Evolutionary conservation across 2,329 filamentous ascomycete species (phyloP), one percentile per base, ranked within the genome.

Genomic region (Colletotrichum sojae): DNA sequence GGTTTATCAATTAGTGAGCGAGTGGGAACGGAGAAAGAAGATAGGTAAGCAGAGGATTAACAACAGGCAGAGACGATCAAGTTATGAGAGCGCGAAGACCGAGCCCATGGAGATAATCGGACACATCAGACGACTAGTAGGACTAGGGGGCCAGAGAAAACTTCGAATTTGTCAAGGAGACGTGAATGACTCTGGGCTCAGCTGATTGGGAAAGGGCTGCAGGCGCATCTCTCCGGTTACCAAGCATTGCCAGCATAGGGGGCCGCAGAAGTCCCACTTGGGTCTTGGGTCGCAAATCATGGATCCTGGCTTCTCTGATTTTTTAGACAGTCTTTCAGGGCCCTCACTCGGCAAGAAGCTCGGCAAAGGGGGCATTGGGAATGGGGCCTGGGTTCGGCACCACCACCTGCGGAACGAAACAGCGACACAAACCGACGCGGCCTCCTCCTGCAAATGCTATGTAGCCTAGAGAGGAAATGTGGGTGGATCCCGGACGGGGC

Each of bases 171-270:
- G 65, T 53, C 60, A 63, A 54, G 27, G 40, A 64, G 48, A 15
- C 9, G 48, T 18, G 66, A 69, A 65, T 59, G 66, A 56, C 62
- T 68, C 60, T 59, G 20, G 43, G 46, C 49, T 66, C 66, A 69
- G 61, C 40, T 60, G 66, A 69, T 69, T 63, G 61, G 55, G 36
- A 59, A 46, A 54, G 53, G 27, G 31, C 31, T 36, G 49, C 62
- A 18, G 55, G 57, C 63, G 31, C 52, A 67, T 69, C 56, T 66
- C 49, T 55, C 56, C 49, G 67, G 67, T 67, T 55, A 69, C 67
- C 62, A 66, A 67, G 63, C 55, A 20, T 51, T 40, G 43, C 52
- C 9, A 43, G 10, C 16, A 46, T 51, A 55, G 45, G 55, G 55
- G 51, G 55, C 49, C 40, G 43, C 45, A 27, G 13, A 61, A 66